phyloP scores from a whole-genome alignment of 176 grass and related monocot genomes.

The Carex littledalei region DNA sequence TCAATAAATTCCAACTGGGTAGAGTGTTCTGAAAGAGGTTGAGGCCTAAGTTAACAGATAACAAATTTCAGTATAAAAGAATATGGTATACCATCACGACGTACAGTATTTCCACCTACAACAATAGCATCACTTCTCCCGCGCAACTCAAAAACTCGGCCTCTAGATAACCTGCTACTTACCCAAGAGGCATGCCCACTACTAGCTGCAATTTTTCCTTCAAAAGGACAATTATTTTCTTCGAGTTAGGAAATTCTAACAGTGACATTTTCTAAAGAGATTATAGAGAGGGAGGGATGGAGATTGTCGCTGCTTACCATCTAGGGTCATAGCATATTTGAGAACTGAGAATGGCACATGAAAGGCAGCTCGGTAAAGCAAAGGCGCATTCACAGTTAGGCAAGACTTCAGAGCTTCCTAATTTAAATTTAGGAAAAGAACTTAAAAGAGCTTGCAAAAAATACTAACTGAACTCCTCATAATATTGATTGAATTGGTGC shows the following conservation, averaged over 20 bases:
- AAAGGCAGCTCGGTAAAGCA: slow-evolving; percentile 86
- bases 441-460: background rate
- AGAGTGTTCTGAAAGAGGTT: background rate
- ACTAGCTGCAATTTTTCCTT: slow-evolving; percentile 97
- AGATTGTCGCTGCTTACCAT: slow-evolving; percentile 51
- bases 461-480: background rate
- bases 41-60: background rate
- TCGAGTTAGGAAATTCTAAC: background rate
- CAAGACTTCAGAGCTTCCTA: slow-evolving; percentile 85
- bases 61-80: slow-evolving; percentile 3
- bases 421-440: slow-evolving; percentile 3
- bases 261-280: background rate
- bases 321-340: slow-evolving; percentile 97
- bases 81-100: slow-evolving; percentile 60
- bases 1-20: background rate
- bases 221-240: background rate
- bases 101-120: slow-evolving; percentile 93
- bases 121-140: slow-evolving; percentile 96
- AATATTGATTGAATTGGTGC: background rate
- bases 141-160: slow-evolving; percentile 86
- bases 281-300: background rate
- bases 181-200: slow-evolving; percentile 91
- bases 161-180: slow-evolving; percentile 86
- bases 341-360: slow-evolving; percentile 76
- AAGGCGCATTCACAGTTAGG: slow-evolving; percentile 87